phyloP scores from a whole-genome alignment of 2,329 filamentous ascomycete species.

The Reticulascus tulasneorum region DNA sequence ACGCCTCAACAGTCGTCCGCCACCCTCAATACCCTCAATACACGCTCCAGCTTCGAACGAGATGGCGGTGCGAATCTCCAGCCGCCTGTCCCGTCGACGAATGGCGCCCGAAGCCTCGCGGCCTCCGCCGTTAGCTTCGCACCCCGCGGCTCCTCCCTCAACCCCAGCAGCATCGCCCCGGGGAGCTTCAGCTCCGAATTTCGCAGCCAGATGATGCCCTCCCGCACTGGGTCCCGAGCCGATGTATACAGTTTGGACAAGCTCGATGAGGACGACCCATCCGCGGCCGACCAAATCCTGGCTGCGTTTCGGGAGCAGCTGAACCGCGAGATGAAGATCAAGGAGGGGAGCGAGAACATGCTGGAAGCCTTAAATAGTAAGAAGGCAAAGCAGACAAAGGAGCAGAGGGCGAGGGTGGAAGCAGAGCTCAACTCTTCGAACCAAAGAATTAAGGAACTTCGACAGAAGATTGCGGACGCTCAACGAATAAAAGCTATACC shows the following conservation, averaged over 20 bases:
- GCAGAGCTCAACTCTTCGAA: constrained; percentile 89
- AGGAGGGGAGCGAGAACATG: constrained; percentile 95
- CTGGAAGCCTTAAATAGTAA: constrained; percentile 91
- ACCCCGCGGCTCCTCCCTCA: constrained; percentile 65
- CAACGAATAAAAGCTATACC: constrained; percentile 46
- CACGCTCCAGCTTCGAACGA: constrained; percentile 51
- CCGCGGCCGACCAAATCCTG: constrained; percentile 67
- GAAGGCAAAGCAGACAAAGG: constrained; percentile 92
- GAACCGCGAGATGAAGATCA: constrained; percentile 96
- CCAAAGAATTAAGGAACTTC: constrained; percentile 59
- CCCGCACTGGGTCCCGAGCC: constrained; percentile 58
- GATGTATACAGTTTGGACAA: constrained; percentile 51
- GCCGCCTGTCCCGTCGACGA: constrained; percentile 27
- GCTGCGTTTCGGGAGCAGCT: constrained; percentile 76
- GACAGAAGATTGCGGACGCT: constrained; percentile 56
- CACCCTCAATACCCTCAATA: constrained; percentile 29
- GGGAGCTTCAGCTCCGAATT: constrained; percentile 90
- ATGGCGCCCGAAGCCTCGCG: constrained; percentile 39
- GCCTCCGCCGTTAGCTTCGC: constrained; percentile 58
- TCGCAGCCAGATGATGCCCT: constrained; percentile 65
- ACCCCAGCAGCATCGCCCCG: constrained; percentile 63
- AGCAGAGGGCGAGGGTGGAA: constrained; percentile 74
- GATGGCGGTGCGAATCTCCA: constrained; percentile 44
- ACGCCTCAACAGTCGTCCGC: constrained; percentile 33
- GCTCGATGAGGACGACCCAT: constrained; percentile 55